Evolutionary conservation across 179 eudicot genomes (phyloP).

Genomic region (Amaranthus tricolor): DNA sequence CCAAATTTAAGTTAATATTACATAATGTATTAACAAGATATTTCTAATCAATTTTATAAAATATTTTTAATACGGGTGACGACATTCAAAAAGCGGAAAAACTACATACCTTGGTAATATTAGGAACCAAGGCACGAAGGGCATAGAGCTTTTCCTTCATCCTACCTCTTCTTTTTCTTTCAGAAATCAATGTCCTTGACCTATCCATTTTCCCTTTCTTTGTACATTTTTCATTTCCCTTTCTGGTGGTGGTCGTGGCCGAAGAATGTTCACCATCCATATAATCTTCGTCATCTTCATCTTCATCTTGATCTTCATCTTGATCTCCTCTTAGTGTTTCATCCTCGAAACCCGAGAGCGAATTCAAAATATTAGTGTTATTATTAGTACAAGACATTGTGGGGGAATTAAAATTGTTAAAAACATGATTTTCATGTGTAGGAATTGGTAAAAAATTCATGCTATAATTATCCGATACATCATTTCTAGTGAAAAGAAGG

Average conservation of each 20-base stretch:
- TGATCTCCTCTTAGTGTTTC: conserved; percentile 10
- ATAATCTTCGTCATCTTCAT: conserved; percentile 14
- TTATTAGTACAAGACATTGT: conserved; percentile 29
- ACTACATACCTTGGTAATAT: conserved; percentile 71
- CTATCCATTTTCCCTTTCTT: conserved; percentile 54
- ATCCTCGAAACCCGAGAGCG: conserved; percentile 26
- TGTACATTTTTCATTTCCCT: background rate
- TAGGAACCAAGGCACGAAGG: conserved; percentile 85
- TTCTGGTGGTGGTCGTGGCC: conserved; percentile 11
- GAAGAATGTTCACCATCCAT: conserved; percentile 32
- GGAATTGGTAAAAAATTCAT: background rate
- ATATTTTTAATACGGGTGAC: no score
- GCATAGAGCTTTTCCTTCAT: conserved; percentile 96
- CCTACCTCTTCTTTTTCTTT: conserved; percentile 72
- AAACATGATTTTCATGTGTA: conserved; percentile 6
- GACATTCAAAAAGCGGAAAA: no score
- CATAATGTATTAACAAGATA: no score
- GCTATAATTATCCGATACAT: background rate
- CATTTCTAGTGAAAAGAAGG: background rate
- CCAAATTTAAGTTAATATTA: no score
- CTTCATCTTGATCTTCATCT: conserved; percentile 17
- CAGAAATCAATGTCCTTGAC: conserved; percentile 70
- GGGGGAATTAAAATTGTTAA: conserved; percentile 24
- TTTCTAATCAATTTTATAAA: no score
- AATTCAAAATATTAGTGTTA: conserved; percentile 15